Evolutionary conservation across 805 yeast genomes (phyloP), one percentile per base, ranked within the genome.

Genomic region (Saccharomyces jurei): DNA sequence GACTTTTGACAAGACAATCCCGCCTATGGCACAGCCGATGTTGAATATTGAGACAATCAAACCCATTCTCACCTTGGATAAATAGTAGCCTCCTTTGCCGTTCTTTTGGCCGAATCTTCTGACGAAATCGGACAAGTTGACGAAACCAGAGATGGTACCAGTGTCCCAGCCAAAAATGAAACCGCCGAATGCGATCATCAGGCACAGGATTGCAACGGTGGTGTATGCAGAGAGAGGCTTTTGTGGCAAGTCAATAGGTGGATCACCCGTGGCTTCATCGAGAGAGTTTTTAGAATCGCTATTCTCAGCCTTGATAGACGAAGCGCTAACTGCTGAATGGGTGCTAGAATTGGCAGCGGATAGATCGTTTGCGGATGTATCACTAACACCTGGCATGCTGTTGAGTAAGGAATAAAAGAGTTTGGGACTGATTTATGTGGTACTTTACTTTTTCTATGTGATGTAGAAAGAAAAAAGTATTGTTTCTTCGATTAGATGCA

Each of bases 1-100:
- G 46, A 78, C 60, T 63, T 77, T 81, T 51, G 83, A 77, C 51
- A 84, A 71, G 48, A 78, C 69, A 44, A 84, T 66, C 69, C 86
- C 86, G 66, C 90, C 90, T 53, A 84, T 72, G 53, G 87, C 87
- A 74, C 89, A 83, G 59, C 89, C 90, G 65, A 84, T 74, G 73
- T 83, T 83, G 75, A 84, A 84, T 58, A 81, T 75, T 51, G 82
- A 72, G 41, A 81, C 81, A 53, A 81, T 73, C 56, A 81, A 70
- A 57, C 84, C 84, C n/a, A 75, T 75, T 71, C 84, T 74, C 17
- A 75, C 78, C 60, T 77, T 74, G 21, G 83, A 76, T 54, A 81
- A 63, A 61, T 73, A 72, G 63, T 71, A 65, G 1, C 60, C 71
- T 54, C 86, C 86, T 1, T 60, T 56, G n/a, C 65, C 49, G 55